Conservation (phyloP, 176 grass and related monocot genomes). For the Tuctoria greenei region DNA sequence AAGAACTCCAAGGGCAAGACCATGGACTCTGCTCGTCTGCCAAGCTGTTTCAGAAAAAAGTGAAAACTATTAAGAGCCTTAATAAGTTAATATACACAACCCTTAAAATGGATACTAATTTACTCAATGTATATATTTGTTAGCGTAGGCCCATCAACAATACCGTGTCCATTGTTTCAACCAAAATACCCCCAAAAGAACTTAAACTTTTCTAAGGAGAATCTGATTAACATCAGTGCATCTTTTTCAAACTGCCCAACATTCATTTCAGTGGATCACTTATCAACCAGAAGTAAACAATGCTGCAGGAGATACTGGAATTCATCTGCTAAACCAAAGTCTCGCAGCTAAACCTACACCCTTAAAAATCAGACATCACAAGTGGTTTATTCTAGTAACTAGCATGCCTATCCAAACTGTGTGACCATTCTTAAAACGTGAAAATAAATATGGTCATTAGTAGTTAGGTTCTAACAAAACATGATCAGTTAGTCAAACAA, state of each 20-base stretch:
- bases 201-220: background rate
- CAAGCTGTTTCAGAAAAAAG: slow-evolving; percentile 56
- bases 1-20: slow-evolving; percentile 94
- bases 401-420: background rate
- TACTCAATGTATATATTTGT: background rate
- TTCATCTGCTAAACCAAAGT: background rate
- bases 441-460: background rate
- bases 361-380: slow-evolving; percentile 13
- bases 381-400: background rate
- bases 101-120: background rate
- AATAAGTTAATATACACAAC: background rate
- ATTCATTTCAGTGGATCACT: background rate
- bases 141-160: background rate
- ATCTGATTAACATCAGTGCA: background rate
- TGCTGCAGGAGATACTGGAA: slow-evolving; percentile 1
- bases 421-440: background rate
- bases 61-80: slow-evolving; percentile 7
- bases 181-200: background rate
- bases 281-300: slow-evolving; percentile 25
- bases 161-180: slow-evolving; percentile 12
- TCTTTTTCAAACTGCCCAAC: background rate
- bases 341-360: background rate
- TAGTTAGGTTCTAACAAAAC: background rate
- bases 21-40: slow-evolving; percentile 74
- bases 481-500: background rate